Evolutionary conservation across 2,329 filamentous ascomycete species (phyloP).

Genomic region (Thelonectria blattea): DNA sequence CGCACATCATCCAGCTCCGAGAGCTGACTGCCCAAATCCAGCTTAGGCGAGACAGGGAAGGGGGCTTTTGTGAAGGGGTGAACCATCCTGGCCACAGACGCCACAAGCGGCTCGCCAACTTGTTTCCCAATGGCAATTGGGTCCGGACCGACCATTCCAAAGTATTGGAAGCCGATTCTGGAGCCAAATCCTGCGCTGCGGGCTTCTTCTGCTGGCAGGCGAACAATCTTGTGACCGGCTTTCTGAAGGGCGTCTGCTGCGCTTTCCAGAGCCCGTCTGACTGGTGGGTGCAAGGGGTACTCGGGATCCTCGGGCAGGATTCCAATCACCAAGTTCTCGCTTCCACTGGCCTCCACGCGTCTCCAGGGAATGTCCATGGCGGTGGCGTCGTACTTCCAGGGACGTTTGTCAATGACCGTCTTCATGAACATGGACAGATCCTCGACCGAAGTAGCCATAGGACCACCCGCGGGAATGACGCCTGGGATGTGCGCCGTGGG

Average conservation of each 20-base stretch:
- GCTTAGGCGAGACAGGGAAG: conserved; percentile 22
- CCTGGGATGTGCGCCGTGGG: conserved; percentile 25
- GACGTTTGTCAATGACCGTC: conserved; percentile 45
- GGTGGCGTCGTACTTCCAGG: conserved; percentile 53
- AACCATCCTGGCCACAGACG: conserved; percentile 25
- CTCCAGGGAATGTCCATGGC: conserved; percentile 55
- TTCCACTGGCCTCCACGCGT: conserved; percentile 24
- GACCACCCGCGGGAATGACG: conserved; percentile 49
- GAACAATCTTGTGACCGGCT: conserved; percentile 53
- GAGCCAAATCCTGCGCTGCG: conserved; percentile 20
- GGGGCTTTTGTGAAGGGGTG: conserved; percentile 25
- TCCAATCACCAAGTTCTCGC: conserved; percentile 51
- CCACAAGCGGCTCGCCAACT: conserved; percentile 28
- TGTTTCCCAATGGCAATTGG: conserved; percentile 21
- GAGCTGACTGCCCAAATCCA: conserved; percentile 3
- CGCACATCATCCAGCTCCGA: conserved; percentile 16
- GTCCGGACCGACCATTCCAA: conserved; percentile 22
- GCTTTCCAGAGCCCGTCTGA: conserved; percentile 51
- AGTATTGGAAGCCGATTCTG: conserved; percentile 32
- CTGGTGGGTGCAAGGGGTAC: conserved; percentile 57
- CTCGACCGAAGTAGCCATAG: conserved; percentile 48
- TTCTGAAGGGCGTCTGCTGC: conserved; percentile 47
- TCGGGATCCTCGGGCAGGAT: conserved; percentile 53
- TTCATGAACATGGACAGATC: conserved; percentile 42
- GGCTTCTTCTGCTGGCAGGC: conserved; percentile 35